A percentile compares a stretch with the other conserved stretches of the same genome.
These are phyloP conservation scores for Apiospora rasikravindrae DNA, from an alignment of 2,329 filamentous ascomycete genomes.

Conservation along the genomic window DNA sequence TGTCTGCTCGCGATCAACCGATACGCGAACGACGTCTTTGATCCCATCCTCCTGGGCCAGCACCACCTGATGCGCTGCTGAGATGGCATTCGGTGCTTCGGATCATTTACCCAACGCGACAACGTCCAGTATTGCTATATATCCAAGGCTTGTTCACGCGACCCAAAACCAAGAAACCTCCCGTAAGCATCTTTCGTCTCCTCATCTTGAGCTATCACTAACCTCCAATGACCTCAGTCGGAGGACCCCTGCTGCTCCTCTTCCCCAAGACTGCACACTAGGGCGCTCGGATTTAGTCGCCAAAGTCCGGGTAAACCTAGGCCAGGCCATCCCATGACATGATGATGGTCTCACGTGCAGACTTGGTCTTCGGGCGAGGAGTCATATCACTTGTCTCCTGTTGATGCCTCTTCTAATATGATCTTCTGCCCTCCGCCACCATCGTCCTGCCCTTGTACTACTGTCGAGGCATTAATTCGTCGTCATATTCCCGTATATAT, in stretches of 20 bases:
- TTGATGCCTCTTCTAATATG: neutral
- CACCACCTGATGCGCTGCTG: neutral
- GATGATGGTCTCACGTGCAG: constrained; percentile 5
- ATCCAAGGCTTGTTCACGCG: neutral
- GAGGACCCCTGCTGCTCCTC: neutral
- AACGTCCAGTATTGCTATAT: neutral
- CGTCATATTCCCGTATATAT: constrained; percentile 7
- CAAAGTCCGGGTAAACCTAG: neutral
- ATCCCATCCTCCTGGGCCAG: neutral
- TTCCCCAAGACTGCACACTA: neutral
- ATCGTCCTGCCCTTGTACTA: neutral
- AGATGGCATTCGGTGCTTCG: neutral
- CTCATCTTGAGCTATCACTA: neutral
- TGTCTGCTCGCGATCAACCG: neutral
- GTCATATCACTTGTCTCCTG: neutral
- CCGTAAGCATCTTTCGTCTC: neutral
- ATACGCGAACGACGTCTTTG: neutral
- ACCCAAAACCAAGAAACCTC: neutral
- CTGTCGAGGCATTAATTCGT: neutral
- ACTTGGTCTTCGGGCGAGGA: neutral
- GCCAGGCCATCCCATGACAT: neutral
- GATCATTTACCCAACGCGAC: neutral
- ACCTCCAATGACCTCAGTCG: neutral
- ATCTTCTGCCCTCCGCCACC: neutral
- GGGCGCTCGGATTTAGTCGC: constrained; percentile 6